phyloP scores from a whole-genome alignment of 2,329 filamentous ascomycete species.

The Calycina herbarum region DNA sequence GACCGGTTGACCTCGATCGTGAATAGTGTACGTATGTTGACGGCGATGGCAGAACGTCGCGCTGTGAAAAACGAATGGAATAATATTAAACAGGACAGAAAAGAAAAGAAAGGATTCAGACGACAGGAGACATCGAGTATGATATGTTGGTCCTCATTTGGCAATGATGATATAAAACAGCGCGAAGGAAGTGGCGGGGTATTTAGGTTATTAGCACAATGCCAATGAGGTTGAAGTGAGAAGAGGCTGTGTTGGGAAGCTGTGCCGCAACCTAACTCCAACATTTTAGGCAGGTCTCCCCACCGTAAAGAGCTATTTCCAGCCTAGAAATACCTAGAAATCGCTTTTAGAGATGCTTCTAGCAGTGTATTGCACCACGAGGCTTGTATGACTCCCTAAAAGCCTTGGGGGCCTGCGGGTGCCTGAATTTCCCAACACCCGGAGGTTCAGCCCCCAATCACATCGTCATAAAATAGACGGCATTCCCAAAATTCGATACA shows the following conservation, averaged over 20 bases:
- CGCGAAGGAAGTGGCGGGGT: constrained; percentile 14
- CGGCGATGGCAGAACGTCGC: background rate
- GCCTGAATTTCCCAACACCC: background rate
- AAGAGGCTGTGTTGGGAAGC: constrained; percentile 6
- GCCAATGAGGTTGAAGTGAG: background rate
- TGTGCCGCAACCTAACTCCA: background rate
- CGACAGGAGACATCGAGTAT: background rate
- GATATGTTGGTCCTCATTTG: background rate
- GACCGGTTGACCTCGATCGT: background rate
- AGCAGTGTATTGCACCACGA: background rate
- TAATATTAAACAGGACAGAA: background rate
- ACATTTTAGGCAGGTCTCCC: background rate
- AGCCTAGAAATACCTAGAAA: background rate
- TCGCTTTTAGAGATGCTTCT: background rate
- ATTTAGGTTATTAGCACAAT: background rate
- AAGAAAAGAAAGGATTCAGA: background rate
- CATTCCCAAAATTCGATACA: background rate
- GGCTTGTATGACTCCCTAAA: background rate
- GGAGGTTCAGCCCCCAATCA: background rate
- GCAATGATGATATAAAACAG: constrained; percentile 1
- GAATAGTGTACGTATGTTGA: background rate
- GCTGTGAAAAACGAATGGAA: background rate
- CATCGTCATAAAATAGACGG: background rate
- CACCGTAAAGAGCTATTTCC: background rate
- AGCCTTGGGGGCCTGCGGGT: background rate